Evolutionary conservation across 169 alveolate genomes (phyloP).

Genomic region (Perkinsus olseni): DNA sequence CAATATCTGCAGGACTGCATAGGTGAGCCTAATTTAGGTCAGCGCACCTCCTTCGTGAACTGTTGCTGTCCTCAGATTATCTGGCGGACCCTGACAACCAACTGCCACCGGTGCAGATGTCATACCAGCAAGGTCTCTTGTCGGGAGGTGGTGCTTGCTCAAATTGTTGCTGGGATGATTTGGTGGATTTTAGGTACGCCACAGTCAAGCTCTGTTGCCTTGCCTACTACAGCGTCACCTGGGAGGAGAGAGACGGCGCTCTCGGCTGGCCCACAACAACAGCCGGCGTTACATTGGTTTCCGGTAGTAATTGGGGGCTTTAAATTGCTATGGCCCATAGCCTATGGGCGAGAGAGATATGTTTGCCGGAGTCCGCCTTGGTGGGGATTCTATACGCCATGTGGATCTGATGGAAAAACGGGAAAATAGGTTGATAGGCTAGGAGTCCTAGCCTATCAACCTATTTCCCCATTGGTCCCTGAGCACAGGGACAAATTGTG

Average conservation of each 20-base stretch:
- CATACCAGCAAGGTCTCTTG: background rate
- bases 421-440: no score
- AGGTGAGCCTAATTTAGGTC: background rate
- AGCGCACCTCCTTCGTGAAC: background rate
- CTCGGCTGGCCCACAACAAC: background rate
- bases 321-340: background rate
- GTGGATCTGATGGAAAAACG: no score
- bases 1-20: background rate
- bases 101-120: background rate
- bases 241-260: background rate
- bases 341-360: background rate
- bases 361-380: no score
- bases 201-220: background rate
- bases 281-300: background rate
- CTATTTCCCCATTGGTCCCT: no score
- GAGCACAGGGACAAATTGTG: no score
- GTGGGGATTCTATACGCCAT: no score
- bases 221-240: background rate
- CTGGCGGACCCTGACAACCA: background rate
- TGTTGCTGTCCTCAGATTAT: background rate
- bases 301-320: background rate
- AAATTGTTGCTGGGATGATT: background rate
- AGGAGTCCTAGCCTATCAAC: no score
- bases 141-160: background rate
- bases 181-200: background rate